Conservation (phyloP, 2,329 filamentous ascomycete genomes). For the Drechslerella dactyloides region DNA sequence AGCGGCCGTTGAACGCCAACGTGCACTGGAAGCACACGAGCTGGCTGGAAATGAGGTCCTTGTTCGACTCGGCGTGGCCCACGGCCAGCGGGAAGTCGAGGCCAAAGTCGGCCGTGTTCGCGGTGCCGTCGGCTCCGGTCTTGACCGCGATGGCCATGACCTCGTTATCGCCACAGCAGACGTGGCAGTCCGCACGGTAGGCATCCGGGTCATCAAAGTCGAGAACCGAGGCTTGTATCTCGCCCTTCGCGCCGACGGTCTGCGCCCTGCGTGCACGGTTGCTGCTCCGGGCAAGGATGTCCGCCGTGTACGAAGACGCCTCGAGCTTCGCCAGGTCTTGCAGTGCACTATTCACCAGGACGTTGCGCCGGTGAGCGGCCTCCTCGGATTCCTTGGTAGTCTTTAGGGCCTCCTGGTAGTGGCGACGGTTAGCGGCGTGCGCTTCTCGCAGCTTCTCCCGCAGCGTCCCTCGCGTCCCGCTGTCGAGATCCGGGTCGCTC, state of each 20-base stretch:
- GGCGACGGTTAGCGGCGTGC: slow-evolving; percentile 55
- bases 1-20: slow-evolving; percentile 53
- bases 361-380: slow-evolving; percentile 53
- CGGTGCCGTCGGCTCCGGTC: slow-evolving; percentile 50
- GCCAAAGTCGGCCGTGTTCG: slow-evolving; percentile 57
- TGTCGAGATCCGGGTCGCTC: slow-evolving; percentile 33
- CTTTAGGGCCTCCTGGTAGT: slow-evolving; percentile 51
- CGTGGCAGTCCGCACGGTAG: slow-evolving; percentile 55
- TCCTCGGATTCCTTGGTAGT: slow-evolving; percentile 46
- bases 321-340: slow-evolving; percentile 55
- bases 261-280: slow-evolving; percentile 56
- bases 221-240: slow-evolving; percentile 53
- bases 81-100: slow-evolving; percentile 57
- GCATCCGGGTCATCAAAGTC: slow-evolving; percentile 55
- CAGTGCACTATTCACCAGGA: slow-evolving; percentile 55
- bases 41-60: slow-evolving; percentile 56
- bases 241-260: slow-evolving; percentile 32
- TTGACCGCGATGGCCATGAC: slow-evolving; percentile 57
- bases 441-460: slow-evolving; percentile 55
- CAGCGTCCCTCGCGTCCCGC: slow-evolving; percentile 50
- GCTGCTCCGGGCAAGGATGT: slow-evolving; percentile 56
- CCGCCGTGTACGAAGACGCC: slow-evolving; percentile 56
- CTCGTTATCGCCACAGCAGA: slow-evolving; percentile 57
- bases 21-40: slow-evolving; percentile 57
- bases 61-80: slow-evolving; percentile 54